These are phyloP conservation scores for Leptomonas pyrrhocoris DNA, from an alignment of 208 protist genomes.

Conservation along the genomic window DNA sequence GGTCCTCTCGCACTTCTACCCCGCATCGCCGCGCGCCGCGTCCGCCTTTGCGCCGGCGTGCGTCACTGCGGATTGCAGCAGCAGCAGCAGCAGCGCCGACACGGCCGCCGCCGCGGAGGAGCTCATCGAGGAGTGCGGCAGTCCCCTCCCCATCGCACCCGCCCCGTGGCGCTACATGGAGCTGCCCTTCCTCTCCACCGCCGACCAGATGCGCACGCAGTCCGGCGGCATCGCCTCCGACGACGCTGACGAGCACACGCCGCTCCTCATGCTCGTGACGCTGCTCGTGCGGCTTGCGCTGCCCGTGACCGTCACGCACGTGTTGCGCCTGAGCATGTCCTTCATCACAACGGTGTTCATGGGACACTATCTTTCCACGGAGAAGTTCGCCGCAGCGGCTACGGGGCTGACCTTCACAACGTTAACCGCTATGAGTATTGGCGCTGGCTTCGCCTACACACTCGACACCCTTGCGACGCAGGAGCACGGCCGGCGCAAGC, in stretches of 20 bases:
- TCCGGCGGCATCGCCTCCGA: constrained; percentile 7
- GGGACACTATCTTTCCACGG: constrained; percentile 34
- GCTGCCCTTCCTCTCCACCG: constrained; percentile 21
- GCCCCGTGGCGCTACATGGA: constrained; percentile 19
- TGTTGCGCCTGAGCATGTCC: constrained; percentile 34
- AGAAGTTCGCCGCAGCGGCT: constrained; percentile 35
- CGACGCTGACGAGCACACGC: constrained; percentile 18
- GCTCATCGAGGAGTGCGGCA: constrained; percentile 7
- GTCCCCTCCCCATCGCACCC: constrained; percentile 1
- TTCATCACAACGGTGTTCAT: constrained; percentile 40
- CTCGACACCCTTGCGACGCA: constrained; percentile 48
- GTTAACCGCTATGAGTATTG: constrained; percentile 44
- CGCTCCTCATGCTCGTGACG: constrained; percentile 12
- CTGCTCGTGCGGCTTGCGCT: constrained; percentile 27
- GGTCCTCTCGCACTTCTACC: constrained; percentile 15
- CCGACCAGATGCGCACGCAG: constrained; percentile 1
- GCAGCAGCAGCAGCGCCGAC: background rate
- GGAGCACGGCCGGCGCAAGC: constrained; percentile 35
- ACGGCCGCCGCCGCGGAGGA: background rate
- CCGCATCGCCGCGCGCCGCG: background rate
- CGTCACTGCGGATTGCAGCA: background rate
- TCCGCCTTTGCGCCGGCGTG: background rate
- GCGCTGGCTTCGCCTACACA: constrained; percentile 25
- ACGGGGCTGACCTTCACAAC: constrained; percentile 43
- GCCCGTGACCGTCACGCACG: constrained; percentile 32